A percentile compares a stretch with the other conserved stretches of the same genome.
Evolutionary conservation across 129 eudicot genomes (phyloP).

Genomic region (Ambrosia artemisiifolia): DNA sequence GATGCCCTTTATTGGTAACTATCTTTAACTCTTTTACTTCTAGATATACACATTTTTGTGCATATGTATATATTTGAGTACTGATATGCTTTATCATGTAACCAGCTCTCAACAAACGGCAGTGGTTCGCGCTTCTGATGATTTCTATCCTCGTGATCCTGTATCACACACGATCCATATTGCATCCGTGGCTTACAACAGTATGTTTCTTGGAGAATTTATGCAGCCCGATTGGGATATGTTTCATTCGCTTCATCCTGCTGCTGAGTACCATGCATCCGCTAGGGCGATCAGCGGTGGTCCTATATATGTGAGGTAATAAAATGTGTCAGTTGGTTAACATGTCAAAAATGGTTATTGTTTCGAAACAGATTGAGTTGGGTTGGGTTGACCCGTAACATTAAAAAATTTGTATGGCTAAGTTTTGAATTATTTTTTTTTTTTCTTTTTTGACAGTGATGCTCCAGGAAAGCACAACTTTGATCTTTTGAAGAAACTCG

Average conservation of each 20-base stretch:
- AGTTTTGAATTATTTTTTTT: not conserved
- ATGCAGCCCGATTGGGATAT: slow-evolving; percentile 98
- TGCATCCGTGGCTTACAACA: slow-evolving; percentile 78
- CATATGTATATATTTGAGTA: slow-evolving; percentile 1
- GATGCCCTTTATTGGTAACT: slow-evolving; percentile 74
- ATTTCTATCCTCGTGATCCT: slow-evolving; percentile 85
- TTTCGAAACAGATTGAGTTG: not conserved
- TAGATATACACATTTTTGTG: not conserved
- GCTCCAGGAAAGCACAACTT: slow-evolving; percentile 88
- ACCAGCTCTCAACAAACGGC: slow-evolving; percentile 88
- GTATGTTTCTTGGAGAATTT: slow-evolving; percentile 84
- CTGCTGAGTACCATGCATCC: slow-evolving; percentile 78
- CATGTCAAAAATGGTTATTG: not conserved
- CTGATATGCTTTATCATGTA: slow-evolving; percentile 12
- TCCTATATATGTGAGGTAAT: slow-evolving; percentile 73
- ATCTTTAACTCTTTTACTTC: not conserved
- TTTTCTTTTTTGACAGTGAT: slow-evolving; percentile 41
- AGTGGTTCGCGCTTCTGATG: slow-evolving; percentile 86
- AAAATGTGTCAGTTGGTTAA: not conserved
- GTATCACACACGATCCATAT: slow-evolving; percentile 80
- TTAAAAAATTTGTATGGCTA: not conserved
- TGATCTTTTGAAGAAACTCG: slow-evolving; percentile 64
- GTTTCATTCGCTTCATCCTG: slow-evolving; percentile 87
- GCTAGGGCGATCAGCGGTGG: slow-evolving; percentile 86
- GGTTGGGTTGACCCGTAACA: not conserved